These are phyloP conservation scores for Pseudogymnoascus destructans DNA, from an alignment of 2,329 filamentous ascomycete genomes.

Conservation along the genomic window DNA sequence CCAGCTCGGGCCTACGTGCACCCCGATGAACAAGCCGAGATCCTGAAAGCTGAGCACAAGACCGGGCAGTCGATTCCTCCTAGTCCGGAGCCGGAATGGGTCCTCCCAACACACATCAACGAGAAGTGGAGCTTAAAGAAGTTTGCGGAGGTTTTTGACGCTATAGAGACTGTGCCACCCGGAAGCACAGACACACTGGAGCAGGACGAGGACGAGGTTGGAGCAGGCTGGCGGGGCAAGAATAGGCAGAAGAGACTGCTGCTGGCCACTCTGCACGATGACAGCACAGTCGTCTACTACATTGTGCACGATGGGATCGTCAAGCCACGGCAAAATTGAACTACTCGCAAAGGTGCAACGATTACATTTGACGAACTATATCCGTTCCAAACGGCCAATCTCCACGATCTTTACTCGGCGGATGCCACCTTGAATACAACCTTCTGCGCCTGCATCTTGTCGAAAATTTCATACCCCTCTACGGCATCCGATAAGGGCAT, in stretches of 20 bases:
- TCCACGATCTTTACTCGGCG: not conserved
- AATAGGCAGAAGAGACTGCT: conserved; percentile 53
- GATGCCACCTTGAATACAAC: conserved; percentile 44
- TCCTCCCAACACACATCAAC: conserved; percentile 57
- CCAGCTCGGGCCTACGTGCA: conserved; percentile 64
- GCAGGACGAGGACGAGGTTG: conserved; percentile 22
- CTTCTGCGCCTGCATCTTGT: conserved; percentile 62
- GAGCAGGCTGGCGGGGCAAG: conserved; percentile 32
- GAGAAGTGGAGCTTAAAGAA: conserved; percentile 58
- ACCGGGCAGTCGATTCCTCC: conserved; percentile 34
- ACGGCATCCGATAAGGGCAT: conserved; percentile 56
- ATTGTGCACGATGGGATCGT: conserved; percentile 77
- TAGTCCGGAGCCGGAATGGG: conserved; percentile 56
- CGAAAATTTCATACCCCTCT: conserved; percentile 58
- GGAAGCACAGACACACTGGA: conserved; percentile 20
- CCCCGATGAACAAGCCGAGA: conserved; percentile 67
- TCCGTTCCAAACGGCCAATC: not conserved
- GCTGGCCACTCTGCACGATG: conserved; percentile 63
- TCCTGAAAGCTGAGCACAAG: conserved; percentile 47
- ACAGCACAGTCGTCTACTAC: conserved; percentile 77
- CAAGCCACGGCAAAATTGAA: conserved; percentile 70
- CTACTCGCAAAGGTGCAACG: not conserved
- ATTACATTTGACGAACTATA: not conserved
- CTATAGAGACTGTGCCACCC: conserved; percentile 35
- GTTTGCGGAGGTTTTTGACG: conserved; percentile 60